These are phyloP conservation scores for Erythrophleum ivorense DNA, from an alignment of 331 rosid genomes.

Conservation along the genomic window DNA sequence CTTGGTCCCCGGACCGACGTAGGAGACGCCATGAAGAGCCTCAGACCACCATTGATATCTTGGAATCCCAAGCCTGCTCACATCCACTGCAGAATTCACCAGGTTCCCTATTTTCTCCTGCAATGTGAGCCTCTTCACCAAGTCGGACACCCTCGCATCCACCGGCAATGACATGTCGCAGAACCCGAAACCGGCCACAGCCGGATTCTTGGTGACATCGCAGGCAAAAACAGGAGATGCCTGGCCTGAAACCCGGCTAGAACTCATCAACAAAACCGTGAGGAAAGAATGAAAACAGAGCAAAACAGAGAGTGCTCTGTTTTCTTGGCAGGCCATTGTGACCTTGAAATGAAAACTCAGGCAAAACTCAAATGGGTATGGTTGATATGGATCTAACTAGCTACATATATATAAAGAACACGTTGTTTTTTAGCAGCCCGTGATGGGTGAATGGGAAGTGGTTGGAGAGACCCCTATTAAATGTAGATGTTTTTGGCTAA, in stretches of 20 bases:
- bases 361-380: conserved; percentile 26
- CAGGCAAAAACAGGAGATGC: conserved; percentile 42
- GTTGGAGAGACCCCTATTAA: conserved; percentile 30
- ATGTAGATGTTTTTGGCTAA: conserved; percentile 40
- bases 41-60: conserved; percentile 60
- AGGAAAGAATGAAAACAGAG: conserved; percentile 37
- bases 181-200: conserved; percentile 35
- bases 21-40: conserved; percentile 60
- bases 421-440: conserved; percentile 71
- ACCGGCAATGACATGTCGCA: conserved; percentile 44
- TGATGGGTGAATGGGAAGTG: conserved; percentile 56
- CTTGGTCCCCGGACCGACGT: conserved; percentile 44
- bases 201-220: conserved; percentile 36
- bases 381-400: conserved; percentile 23
- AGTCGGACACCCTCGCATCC: conserved; percentile 46
- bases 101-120: conserved; percentile 53
- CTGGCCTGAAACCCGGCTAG: conserved; percentile 51
- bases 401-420: conserved; percentile 19
- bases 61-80: conserved; percentile 53
- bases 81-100: conserved; percentile 43
- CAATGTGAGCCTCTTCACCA: conserved; percentile 56
- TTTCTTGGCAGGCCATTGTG: conserved; percentile 52
- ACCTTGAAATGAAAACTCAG: conserved; percentile 22
- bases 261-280: conserved; percentile 5
- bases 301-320: conserved; percentile 54